Evolutionary conservation across 129 eudicot genomes (phyloP).

Genomic region (Ambrosia artemisiifolia): DNA sequence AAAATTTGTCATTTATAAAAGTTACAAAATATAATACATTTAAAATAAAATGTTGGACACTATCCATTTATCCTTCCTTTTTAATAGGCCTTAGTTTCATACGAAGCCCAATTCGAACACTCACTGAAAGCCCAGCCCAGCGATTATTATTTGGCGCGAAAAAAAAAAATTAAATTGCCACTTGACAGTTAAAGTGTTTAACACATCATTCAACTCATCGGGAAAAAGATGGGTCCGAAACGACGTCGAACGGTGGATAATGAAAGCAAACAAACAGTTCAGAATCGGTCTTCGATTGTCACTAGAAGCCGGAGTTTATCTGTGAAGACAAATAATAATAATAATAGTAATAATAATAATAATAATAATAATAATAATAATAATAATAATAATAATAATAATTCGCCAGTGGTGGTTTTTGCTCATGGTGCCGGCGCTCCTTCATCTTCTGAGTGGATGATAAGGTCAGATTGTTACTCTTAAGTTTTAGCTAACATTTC

Average conservation of each 20-base stretch:
- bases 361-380: not conserved
- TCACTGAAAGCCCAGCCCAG: not conserved
- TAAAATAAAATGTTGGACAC: no score
- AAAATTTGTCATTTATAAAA: no score
- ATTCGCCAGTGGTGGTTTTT: slow-evolving; percentile 71
- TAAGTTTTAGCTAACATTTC: not conserved
- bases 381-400: not conserved
- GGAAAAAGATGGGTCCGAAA: slow-evolving; percentile 35
- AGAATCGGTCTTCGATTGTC: slow-evolving; percentile 11
- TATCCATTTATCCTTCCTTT: no score
- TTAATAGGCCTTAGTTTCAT: not conserved
- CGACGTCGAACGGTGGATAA: slow-evolving; percentile 40
- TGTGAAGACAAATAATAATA: not conserved
- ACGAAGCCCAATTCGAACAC: slow-evolving; percentile 2
- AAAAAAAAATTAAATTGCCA: not conserved
- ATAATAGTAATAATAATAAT: not conserved
- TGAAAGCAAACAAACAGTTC: not conserved
- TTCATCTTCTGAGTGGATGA: slow-evolving; percentile 93
- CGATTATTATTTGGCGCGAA: slow-evolving; percentile 7
- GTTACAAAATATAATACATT: no score
- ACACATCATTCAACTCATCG: not conserved
- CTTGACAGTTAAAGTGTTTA: not conserved
- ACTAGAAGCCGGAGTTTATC: slow-evolving; percentile 9
- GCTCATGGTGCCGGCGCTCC: slow-evolving; percentile 99
- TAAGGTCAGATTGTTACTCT: slow-evolving; percentile 39